phyloP scores from a whole-genome alignment of 345 rosid species.

The Citrus hindsii region DNA sequence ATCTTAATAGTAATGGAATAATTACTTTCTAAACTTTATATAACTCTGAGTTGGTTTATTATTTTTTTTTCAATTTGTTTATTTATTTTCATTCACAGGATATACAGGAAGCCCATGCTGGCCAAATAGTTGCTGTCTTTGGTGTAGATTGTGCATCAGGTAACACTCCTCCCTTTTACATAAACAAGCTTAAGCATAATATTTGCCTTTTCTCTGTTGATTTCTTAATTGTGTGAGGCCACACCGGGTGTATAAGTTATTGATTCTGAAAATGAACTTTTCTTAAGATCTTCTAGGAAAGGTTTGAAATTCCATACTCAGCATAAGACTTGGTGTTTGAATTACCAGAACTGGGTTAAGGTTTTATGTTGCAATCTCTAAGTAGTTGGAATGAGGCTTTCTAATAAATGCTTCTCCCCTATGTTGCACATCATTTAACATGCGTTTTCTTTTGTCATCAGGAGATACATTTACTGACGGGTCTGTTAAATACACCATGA shows the following conservation, averaged over 20 bases:
- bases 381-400: constrained; percentile 1
- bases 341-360: neutral
- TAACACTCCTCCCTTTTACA: constrained; percentile 14
- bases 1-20: neutral
- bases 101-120: constrained; percentile 98
- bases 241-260: neutral
- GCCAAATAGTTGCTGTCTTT: constrained; percentile 98
- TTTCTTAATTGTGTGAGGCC: neutral
- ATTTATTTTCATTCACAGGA: constrained; percentile 46
- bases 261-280: neutral
- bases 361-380: neutral
- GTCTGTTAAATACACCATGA: constrained; percentile 92
- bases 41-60: neutral
- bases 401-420: neutral
- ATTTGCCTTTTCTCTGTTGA: neutral
- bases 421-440: neutral
- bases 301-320: neutral
- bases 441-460: constrained; percentile 18
- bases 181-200: neutral
- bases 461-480: constrained; percentile 99
- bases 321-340: neutral
- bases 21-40: neutral
- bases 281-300: neutral
- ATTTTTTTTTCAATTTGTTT: neutral
- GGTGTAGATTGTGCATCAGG: constrained; percentile 99